Evolutionary conservation across 495 filamentous ascomycete species (phyloP), one percentile per base, ranked within the genome.

Genomic region (Parathielavia appendiculata): DNA sequence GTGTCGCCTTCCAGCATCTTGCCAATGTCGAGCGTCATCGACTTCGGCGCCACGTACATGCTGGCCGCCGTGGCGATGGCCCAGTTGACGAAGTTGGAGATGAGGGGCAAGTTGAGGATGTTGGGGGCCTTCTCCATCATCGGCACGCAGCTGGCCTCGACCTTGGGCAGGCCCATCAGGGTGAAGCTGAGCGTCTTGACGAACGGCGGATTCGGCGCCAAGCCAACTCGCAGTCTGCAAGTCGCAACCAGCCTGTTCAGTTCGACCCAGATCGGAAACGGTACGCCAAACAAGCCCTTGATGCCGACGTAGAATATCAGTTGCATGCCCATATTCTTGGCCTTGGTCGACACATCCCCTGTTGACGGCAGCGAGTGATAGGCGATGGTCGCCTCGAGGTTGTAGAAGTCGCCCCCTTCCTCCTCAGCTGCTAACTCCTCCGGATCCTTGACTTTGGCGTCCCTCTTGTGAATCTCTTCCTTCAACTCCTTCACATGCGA

Each of bases 1-100:
- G 88, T 84, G 60, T 97, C 92, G 39, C 92, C 92, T 65, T 88
- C 84, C 1, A 97, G 79, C 75, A 97, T 86, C 73, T 91, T 92
- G 59, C 87, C 84, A 55, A 97, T 80, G 65, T 97, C 92, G 57
- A 97, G 81, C 3, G 88, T 89, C 87, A 96, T 87, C 1, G 88
- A 92, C 71, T 96, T 97, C n/a, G 92, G 92, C 16, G 92, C 92
- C 43, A 96, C 91, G 59, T 96, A 97, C 79, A 95, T 89, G 67
- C 85, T 86, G 35, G 86, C 84, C 5, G 91, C 90, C 1, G 92
- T 84, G 36, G 80, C 84, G 61, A 97, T 95, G n/a, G 92, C 90
- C 69, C 91, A 95, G 73, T 97, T 95, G 73, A 96, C 92, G 68
- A 97, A 97, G 61, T 95, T 92, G 0, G 90, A 95, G 62, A 97